Base-by-base conservation (phyloP, 2,329 filamentous ascomycete genomes). In the Alternaria metachromatica region DNA sequence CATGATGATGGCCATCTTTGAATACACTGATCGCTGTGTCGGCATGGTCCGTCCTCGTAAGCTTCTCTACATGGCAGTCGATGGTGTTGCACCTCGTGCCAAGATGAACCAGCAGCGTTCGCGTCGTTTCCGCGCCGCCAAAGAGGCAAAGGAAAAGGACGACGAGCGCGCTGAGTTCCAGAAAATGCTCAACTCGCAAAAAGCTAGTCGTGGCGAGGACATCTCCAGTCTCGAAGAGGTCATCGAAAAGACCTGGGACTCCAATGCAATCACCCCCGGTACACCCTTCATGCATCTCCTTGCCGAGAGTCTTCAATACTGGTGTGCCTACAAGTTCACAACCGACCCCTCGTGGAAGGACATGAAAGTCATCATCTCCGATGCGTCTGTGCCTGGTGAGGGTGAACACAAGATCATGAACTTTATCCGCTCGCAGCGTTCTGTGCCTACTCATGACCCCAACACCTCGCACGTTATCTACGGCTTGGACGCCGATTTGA, bases 101-200 rank as follows among this genome's bases (percentile, higher is more conserved):
- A 99, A 99, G 83, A 99, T 99, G 96, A 99, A 99, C 80, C 96
- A 99, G 80, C 96, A 99, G 83, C 93, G 96, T 66, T 97, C 96
- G 45, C 89, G 96, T 80, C 93, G 96, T 75, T 99, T 99, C 83
- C 91, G 96, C 66, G 92, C 95, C 21, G 96, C 94, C 3, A 93
- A 95, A 79, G 96, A 99, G 79, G 96, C 96, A 15, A 90, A 93
- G 76, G 94, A 98, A 79, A 97, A 97, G 78, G 94, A 96, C 76
- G 89, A 91, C 62, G 93, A 97, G 78, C 97, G 96, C 76, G 89
- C 91, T 67, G 93, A 97, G 78, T 90, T 97, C 53, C 85, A 94
- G 63, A 94, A 95, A 74, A 85, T 97, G 78, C 85, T 98, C 58
- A 92, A 91, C 76, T 89, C 92, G 71, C 91, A 96, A 77, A 92